Evolutionary conservation across 345 rosid species (phyloP).

Genomic region (Eucalyptus lansdowneana): DNA sequence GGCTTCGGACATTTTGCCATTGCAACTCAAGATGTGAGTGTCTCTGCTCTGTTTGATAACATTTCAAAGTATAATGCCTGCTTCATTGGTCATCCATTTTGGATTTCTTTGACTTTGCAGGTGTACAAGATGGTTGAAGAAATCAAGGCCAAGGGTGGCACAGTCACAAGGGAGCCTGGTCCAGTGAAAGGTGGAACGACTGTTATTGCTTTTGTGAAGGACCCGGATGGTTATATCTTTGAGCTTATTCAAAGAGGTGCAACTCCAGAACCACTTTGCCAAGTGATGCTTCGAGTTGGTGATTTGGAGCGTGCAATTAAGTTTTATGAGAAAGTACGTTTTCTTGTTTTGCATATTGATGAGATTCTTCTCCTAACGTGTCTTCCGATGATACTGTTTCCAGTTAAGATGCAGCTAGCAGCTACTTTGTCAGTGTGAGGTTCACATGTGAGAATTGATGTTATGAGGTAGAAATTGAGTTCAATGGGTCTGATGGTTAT

Average conservation of each 20-base stretch:
- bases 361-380: neutral
- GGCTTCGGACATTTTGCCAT: conserved; percentile 96
- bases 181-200: conserved; percentile 78
- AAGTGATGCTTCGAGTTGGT: conserved; percentile 94
- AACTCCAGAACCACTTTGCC: conserved; percentile 92
- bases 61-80: neutral
- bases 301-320: conserved; percentile 73
- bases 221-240: conserved; percentile 88
- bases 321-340: conserved; percentile 80
- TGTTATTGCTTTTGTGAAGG: conserved; percentile 85
- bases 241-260: conserved; percentile 83
- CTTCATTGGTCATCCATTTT: neutral
- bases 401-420: neutral
- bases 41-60: neutral
- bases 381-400: neutral
- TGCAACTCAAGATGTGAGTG: conserved; percentile 72
- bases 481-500: neutral
- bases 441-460: neutral
- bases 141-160: conserved; percentile 68
- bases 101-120: conserved; percentile 7
- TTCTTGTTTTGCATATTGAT: neutral
- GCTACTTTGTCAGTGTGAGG: neutral
- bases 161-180: conserved; percentile 78
- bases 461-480: neutral
- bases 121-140: conserved; percentile 72